Evolutionary conservation across 495 filamentous ascomycete species (phyloP).

Genomic region (Talaromyces nanjingensis): DNA sequence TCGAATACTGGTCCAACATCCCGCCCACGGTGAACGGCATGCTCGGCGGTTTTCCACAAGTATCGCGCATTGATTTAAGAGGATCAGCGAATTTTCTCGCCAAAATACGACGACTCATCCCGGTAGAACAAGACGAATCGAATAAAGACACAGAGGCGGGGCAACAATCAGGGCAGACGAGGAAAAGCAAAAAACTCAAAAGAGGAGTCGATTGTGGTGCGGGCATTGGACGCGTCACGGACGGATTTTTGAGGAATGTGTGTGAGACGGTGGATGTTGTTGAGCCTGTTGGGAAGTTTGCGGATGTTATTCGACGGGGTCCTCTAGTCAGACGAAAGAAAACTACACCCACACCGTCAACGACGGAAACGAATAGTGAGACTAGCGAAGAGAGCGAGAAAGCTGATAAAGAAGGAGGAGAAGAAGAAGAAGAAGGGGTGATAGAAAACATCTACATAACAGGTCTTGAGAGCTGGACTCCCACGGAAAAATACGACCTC

Average conservation of each 20-base stretch:
- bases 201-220: slow-evolving; percentile 54
- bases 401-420: slow-evolving; percentile 13
- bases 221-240: slow-evolving; percentile 56
- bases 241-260: slow-evolving; percentile 46
- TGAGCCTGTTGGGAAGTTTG: slow-evolving; percentile 51
- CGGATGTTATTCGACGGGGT: slow-evolving; percentile 24
- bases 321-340: slow-evolving; percentile 21
- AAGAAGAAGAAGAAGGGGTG: slow-evolving; percentile 13
- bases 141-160: background rate
- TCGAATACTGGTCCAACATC: slow-evolving; percentile 66
- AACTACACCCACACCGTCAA: background rate
- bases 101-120: slow-evolving; percentile 54
- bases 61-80: slow-evolving; percentile 69
- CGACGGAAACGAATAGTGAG: background rate
- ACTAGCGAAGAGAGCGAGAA: background rate
- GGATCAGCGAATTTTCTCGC: slow-evolving; percentile 69
- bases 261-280: slow-evolving; percentile 51
- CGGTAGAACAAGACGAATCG: background rate
- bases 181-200: slow-evolving; percentile 18
- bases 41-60: slow-evolving; percentile 74
- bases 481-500: slow-evolving; percentile 46
- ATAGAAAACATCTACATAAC: slow-evolving; percentile 63
- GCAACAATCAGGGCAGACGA: background rate
- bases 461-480: slow-evolving; percentile 70
- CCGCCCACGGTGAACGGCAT: slow-evolving; percentile 69